Evolutionary conservation across 2,329 filamentous ascomycete species (phyloP).

Genomic region (Pseudogymnoascus sp.): DNA sequence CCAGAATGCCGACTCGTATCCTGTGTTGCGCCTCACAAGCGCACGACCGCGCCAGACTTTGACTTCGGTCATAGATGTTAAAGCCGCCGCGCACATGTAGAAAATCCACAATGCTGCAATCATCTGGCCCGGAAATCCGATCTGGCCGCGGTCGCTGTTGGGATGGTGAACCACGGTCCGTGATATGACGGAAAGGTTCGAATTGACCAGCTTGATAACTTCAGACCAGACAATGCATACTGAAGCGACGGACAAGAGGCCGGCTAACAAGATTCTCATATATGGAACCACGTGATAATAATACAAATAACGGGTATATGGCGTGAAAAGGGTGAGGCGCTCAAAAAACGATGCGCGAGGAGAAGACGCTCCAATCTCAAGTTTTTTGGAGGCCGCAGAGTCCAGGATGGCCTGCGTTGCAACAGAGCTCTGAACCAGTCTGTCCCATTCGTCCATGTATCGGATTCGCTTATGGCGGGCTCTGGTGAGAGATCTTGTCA

Average conservation of each 20-base stretch:
- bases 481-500: constrained; percentile 72
- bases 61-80: constrained; percentile 81
- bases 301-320: constrained; percentile 71
- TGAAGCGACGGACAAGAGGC: constrained; percentile 64
- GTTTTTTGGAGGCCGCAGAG: constrained; percentile 67
- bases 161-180: constrained; percentile 49
- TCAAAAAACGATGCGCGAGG: constrained; percentile 47
- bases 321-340: constrained; percentile 57
- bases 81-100: constrained; percentile 89
- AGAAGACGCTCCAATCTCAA: constrained; percentile 60
- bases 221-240: constrained; percentile 88
- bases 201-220: constrained; percentile 72
- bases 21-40: constrained; percentile 81
- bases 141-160: constrained; percentile 59
- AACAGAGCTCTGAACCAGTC: constrained; percentile 63
- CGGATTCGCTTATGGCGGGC: constrained; percentile 75
- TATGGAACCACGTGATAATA: constrained; percentile 67
- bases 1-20: constrained; percentile 90
- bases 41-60: constrained; percentile 97
- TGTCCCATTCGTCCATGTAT: constrained; percentile 79
- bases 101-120: constrained; percentile 81
- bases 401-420: constrained; percentile 76
- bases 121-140: constrained; percentile 79
- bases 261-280: constrained; percentile 54
- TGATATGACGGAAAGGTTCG: constrained; percentile 62